Evolutionary conservation across 1,139 yeast genomes (phyloP).

Genomic region (Pichia sp.): DNA sequence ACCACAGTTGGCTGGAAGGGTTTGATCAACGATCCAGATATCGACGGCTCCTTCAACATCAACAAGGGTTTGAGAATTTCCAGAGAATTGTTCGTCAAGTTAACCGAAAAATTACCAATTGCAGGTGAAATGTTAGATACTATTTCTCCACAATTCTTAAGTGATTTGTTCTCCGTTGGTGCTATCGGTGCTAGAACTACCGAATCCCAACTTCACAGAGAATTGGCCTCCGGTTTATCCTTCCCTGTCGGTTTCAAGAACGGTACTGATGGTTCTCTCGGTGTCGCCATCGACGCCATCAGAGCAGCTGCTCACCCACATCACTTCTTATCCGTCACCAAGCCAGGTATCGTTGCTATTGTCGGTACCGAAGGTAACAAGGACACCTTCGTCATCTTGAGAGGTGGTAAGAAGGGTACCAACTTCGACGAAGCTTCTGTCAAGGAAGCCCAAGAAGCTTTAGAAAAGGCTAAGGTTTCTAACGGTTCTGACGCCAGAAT

Average conservation of each 20-base stretch:
- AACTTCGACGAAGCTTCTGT: slow-evolving; percentile 81
- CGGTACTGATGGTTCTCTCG: slow-evolving; percentile 95
- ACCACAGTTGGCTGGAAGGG: slow-evolving; percentile 99
- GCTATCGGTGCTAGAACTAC: slow-evolving; percentile 99
- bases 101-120: slow-evolving; percentile 83
- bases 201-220: slow-evolving; percentile 97
- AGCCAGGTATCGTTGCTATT: slow-evolving; percentile 93
- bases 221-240: slow-evolving; percentile 91
- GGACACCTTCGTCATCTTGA: slow-evolving; percentile 84
- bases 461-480: slow-evolving; percentile 55
- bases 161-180: slow-evolving; percentile 90
- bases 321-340: slow-evolving; percentile 91
- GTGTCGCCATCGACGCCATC: slow-evolving; percentile 93
- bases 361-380: slow-evolving; percentile 94
- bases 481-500: slow-evolving; percentile 60
- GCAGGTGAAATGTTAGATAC: slow-evolving; percentile 99
- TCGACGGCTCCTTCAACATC: slow-evolving; percentile 90
- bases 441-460: slow-evolving; percentile 61
- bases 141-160: slow-evolving; percentile 92
- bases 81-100: slow-evolving; percentile 79
- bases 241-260: slow-evolving; percentile 99
- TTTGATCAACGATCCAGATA: slow-evolving; percentile 93
- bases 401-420: slow-evolving; percentile 95
- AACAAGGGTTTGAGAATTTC: slow-evolving; percentile 92
- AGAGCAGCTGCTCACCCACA: slow-evolving; percentile 93